These are phyloP conservation scores for Colletotrichum liaoningense DNA, from an alignment of 2,329 filamentous ascomycete species.

Conservation along the genomic window DNA sequence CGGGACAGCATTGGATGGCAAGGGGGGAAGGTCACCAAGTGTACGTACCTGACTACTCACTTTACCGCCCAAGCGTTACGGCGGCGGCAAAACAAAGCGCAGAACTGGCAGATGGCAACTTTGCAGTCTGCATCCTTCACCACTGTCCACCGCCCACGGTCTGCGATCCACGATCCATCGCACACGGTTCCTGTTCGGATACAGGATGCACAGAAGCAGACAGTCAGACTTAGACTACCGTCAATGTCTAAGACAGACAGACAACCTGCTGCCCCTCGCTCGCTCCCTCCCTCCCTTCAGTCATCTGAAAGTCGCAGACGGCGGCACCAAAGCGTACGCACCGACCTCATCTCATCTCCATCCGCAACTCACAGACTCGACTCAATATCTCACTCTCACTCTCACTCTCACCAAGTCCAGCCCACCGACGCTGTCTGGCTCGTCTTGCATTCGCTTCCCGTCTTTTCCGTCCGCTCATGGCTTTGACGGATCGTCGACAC, in stretches of 20 bases:
- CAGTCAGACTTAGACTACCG: background rate
- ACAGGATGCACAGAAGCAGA: background rate
- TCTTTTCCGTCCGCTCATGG: conserved; percentile 22
- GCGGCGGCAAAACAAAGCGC: background rate
- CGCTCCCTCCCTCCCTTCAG: background rate
- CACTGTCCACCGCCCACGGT: too few species aligned
- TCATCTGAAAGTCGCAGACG: background rate
- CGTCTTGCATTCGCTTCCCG: conserved; percentile 28
- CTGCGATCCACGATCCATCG: background rate
- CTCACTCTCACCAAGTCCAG: conserved; percentile 30
- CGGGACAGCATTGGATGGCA: background rate
- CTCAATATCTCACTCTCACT: conserved; percentile 13
- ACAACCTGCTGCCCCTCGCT: background rate
- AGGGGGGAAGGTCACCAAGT: background rate
- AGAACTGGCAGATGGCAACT: conserved; percentile 11
- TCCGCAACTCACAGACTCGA: conserved; percentile 11
- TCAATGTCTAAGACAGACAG: background rate
- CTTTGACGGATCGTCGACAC: conserved; percentile 21
- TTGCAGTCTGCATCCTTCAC: background rate
- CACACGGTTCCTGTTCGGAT: background rate
- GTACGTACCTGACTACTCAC: conserved; percentile 2
- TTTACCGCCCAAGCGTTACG: background rate
- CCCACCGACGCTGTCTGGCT: conserved; percentile 29
- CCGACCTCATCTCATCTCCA: conserved; percentile 30
- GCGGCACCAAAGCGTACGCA: conserved; percentile 6